phyloP scores from a whole-genome alignment of 495 filamentous ascomycete species.

The Achaetomiella virescens region DNA sequence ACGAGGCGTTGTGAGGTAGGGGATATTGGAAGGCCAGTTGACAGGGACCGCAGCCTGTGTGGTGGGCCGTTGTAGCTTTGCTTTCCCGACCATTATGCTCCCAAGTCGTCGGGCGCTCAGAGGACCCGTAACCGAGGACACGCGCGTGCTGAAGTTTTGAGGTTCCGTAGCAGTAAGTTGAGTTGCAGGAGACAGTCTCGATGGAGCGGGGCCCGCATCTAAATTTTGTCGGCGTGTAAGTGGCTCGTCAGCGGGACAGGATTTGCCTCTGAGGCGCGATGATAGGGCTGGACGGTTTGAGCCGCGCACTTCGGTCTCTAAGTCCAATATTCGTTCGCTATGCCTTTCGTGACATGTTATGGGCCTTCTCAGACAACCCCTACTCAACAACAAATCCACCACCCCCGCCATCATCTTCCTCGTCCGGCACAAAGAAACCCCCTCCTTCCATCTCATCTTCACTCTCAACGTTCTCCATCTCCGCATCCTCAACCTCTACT shows the following conservation, averaged over 20 bases:
- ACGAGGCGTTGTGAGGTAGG: conserved; percentile 47
- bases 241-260: not conserved
- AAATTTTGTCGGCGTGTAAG: not conserved
- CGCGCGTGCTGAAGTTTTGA: no score
- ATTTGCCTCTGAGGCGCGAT: no score
- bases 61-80: conserved; percentile 5
- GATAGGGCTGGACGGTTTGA: no score
- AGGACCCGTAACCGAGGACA: no score
- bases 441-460: conserved; percentile 11
- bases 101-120: no score
- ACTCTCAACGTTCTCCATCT: conserved; percentile 13
- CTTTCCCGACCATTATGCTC: not conserved
- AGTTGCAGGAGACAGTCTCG: not conserved
- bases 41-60: conserved; percentile 27
- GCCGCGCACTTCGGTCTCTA: no score
- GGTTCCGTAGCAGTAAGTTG: not conserved
- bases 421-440: conserved; percentile 10
- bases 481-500: conserved; percentile 18
- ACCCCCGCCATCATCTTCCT: conserved; percentile 26
- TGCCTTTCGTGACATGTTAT: no score
- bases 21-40: conserved; percentile 52
- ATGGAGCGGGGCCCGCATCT: not conserved
- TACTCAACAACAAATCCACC: conserved; percentile 34
- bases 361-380: no score
- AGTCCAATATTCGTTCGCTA: no score